These are phyloP conservation scores for Calocera cornea DNA, from an alignment of 768 basidiomycete genomes.

Conservation along the genomic window DNA sequence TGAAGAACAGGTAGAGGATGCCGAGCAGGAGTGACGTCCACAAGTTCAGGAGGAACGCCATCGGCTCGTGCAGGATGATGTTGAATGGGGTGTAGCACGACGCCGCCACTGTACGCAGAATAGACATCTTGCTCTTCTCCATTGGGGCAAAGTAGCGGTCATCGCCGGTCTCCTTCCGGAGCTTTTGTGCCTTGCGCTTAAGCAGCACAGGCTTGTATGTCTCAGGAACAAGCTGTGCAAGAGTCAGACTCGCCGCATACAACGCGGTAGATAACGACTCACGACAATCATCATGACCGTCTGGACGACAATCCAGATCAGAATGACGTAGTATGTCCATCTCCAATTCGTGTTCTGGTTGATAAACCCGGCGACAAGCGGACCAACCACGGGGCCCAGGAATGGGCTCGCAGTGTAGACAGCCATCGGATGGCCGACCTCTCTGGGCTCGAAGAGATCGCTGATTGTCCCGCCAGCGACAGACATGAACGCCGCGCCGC, in stretches of 20 bases:
- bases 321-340: constrained; percentile 61
- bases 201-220: constrained; percentile 52
- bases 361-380: constrained; percentile 42
- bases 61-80: constrained; percentile 49
- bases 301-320: constrained; percentile 56
- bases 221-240: constrained; percentile 49
- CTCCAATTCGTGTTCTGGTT: constrained; percentile 46
- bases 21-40: constrained; percentile 30
- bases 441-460: constrained; percentile 41
- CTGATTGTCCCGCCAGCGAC: constrained; percentile 49
- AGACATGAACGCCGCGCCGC: constrained; percentile 43
- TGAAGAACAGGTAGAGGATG: constrained; percentile 38
- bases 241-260: not conserved
- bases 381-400: constrained; percentile 43
- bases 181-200: constrained; percentile 41
- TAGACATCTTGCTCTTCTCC: constrained; percentile 36
- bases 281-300: constrained; percentile 40
- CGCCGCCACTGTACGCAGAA: constrained; percentile 36
- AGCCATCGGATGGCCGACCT: constrained; percentile 46
- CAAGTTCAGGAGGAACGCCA: constrained; percentile 33
- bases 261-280: constrained; percentile 14
- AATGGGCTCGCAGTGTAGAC: constrained; percentile 43
- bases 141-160: constrained; percentile 42
- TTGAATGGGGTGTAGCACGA: constrained; percentile 58
- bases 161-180: constrained; percentile 46